These are phyloP conservation scores for Leccinum huronense DNA, from an alignment of 1,284 basidiomycete species.

Conservation along the genomic window DNA sequence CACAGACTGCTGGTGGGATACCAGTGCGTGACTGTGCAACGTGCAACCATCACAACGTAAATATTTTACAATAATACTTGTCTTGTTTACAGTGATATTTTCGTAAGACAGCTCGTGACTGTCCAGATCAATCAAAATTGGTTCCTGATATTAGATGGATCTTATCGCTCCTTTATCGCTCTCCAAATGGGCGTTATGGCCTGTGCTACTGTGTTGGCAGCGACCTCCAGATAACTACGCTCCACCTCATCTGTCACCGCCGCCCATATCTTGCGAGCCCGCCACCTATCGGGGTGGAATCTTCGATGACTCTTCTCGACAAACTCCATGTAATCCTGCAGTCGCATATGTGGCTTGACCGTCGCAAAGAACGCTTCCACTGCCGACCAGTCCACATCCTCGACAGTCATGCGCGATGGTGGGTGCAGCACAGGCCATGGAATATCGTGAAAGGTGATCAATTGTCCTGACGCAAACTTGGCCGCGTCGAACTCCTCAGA, in stretches of 20 bases:
- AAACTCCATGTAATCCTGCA: constrained; percentile 59
- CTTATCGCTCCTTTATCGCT: constrained; percentile 25
- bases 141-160: not conserved
- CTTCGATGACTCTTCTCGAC: constrained; percentile 68
- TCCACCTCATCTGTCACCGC: constrained; percentile 34
- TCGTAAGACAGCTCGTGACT: not conserved
- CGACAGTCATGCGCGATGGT: constrained; percentile 50
- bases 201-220: constrained; percentile 37
- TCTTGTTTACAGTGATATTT: too few species aligned
- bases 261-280: constrained; percentile 34
- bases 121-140: not conserved
- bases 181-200: constrained; percentile 36
- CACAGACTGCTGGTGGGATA: not conserved
- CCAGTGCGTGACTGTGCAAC: not conserved
- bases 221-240: constrained; percentile 33
- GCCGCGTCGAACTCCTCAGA: constrained; percentile 61
- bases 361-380: constrained; percentile 69
- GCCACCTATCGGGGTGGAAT: constrained; percentile 37
- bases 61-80: too few species aligned
- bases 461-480: constrained; percentile 51
- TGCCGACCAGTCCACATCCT: constrained; percentile 65
- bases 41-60: constrained; percentile 1
- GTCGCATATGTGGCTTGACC: constrained; percentile 49
- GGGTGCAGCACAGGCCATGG: constrained; percentile 69
- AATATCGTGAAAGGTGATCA: constrained; percentile 55